Conservation (phyloP, 176 grass and related monocot genomes). For the Aegilops bicornis region DNA sequence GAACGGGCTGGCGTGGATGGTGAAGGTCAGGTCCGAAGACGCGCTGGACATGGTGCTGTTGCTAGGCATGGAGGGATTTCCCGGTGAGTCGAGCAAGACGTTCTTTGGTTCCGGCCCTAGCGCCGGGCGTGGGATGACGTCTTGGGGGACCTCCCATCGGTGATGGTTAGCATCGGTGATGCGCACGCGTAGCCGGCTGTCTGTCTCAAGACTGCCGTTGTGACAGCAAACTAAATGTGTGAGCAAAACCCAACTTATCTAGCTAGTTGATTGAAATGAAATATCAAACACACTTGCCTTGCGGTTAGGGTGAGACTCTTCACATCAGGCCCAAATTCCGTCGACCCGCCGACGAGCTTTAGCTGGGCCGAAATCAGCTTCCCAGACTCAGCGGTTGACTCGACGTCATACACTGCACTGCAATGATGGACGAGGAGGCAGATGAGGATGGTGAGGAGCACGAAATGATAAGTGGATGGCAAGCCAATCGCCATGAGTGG, state of each 20-base stretch:
- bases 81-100: background rate
- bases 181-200: constrained; percentile 69
- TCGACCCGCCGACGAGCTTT: constrained; percentile 29
- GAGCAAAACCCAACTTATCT: background rate
- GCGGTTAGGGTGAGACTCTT: constrained; percentile 49
- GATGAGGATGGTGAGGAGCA: constrained; percentile 3
- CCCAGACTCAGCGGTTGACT: background rate
- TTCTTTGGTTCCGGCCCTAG: background rate
- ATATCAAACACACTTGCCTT: constrained; percentile 33
- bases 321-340: constrained; percentile 51
- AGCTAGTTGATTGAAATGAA: background rate
- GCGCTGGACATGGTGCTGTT: constrained; percentile 37
- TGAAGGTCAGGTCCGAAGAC: constrained; percentile 57
- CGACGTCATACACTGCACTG: constrained; percentile 44
- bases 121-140: constrained; percentile 52
- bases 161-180: constrained; percentile 65
- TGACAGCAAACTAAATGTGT: background rate
- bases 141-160: constrained; percentile 75
- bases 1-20: constrained; percentile 50
- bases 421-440: background rate
- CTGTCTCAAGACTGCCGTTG: constrained; percentile 58
- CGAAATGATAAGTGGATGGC: background rate
- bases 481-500: constrained; percentile 1
- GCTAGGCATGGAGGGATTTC: background rate
- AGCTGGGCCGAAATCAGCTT: constrained; percentile 44